These are phyloP conservation scores for Paecilomyces sp. DNA, from an alignment of 2,329 filamentous ascomycete genomes.

Conservation along the genomic window DNA sequence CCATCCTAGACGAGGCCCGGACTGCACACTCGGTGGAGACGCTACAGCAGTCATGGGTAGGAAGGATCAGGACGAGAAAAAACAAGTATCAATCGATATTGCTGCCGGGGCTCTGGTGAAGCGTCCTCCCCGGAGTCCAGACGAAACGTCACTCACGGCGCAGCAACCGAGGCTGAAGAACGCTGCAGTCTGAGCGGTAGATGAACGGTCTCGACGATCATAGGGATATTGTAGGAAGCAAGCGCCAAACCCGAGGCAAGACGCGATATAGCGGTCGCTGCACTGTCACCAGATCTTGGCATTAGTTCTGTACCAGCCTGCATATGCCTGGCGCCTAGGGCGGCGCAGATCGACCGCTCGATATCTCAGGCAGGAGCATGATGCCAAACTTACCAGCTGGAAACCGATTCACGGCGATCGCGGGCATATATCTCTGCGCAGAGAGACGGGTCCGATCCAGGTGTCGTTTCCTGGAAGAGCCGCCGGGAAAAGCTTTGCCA, in stretches of 20 bases:
- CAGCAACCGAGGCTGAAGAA: slow-evolving; percentile 1
- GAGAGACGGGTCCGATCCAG: not conserved
- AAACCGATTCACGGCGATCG: not conserved
- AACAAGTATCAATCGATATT: not conserved
- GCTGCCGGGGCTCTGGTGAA: not conserved
- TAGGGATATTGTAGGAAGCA: slow-evolving; percentile 1
- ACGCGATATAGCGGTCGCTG: not conserved
- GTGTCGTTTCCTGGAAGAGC: not conserved
- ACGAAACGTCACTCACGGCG: not conserved
- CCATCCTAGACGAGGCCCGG: slow-evolving; percentile 55
- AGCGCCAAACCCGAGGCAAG: slow-evolving; percentile 2
- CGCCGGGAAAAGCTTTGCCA: not conserved
- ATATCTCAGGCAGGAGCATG: not conserved
- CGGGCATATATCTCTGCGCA: not conserved
- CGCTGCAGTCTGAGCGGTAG: slow-evolving; percentile 1
- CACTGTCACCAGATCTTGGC: not conserved
- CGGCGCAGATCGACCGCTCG: not conserved
- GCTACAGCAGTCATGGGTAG: slow-evolving; percentile 60
- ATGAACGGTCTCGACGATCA: slow-evolving; percentile 2
- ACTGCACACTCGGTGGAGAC: slow-evolving; percentile 57
- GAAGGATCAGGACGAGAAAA: slow-evolving; percentile 12
- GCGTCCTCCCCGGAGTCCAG: not conserved
- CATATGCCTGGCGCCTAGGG: not conserved
- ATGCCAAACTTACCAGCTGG: not conserved
- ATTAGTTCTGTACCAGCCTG: not conserved